These are phyloP conservation scores for Nothophoma quercina DNA, from an alignment of 2,329 filamentous ascomycete species.

Conservation along the genomic window DNA sequence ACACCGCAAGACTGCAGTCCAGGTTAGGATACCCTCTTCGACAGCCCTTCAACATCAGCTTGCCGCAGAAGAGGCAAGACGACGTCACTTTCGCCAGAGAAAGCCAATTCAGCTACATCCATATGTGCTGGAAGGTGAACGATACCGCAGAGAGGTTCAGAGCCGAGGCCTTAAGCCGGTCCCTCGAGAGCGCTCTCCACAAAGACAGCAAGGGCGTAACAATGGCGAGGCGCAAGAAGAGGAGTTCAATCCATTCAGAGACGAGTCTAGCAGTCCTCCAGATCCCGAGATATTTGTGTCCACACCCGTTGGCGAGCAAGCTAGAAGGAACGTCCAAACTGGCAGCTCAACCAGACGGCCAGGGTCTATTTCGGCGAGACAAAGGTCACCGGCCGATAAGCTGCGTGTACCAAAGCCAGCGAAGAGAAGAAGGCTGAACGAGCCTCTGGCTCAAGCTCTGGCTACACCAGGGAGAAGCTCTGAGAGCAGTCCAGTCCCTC, in stretches of 20 bases:
- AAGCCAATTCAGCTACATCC: conserved; percentile 60
- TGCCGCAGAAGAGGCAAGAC: conserved; percentile 26
- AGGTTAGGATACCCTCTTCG: conserved; percentile 41
- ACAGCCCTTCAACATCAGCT: conserved; percentile 25
- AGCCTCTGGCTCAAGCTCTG: conserved; percentile 19
- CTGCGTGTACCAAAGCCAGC: conserved; percentile 22
- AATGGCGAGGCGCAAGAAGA: conserved; percentile 42
- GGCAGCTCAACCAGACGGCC: conserved; percentile 10
- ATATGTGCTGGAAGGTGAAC: conserved; percentile 55
- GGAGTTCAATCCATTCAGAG: conserved; percentile 39
- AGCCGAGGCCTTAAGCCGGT: conserved; percentile 56
- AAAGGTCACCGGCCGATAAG: conserved; percentile 19
- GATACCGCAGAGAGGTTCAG: conserved; percentile 53
- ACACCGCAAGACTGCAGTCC: conserved; percentile 35
- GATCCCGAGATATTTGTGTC: conserved; percentile 37
- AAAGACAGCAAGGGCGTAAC: conserved; percentile 22
- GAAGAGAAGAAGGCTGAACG: conserved; percentile 34
- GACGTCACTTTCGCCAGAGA: conserved; percentile 53
- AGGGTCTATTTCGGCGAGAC: conserved; percentile 11
- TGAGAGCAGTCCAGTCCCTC: conserved; percentile 15
- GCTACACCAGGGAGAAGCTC: conserved; percentile 18
- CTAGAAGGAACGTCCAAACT: conserved; percentile 9
- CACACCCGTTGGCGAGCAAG: conserved; percentile 25
- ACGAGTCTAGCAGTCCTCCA: conserved; percentile 30
- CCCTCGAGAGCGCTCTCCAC: conserved; percentile 39